Evolutionary conservation across 257 asterid species (phyloP).

Genomic region (Nicotiana benthamiana): DNA sequence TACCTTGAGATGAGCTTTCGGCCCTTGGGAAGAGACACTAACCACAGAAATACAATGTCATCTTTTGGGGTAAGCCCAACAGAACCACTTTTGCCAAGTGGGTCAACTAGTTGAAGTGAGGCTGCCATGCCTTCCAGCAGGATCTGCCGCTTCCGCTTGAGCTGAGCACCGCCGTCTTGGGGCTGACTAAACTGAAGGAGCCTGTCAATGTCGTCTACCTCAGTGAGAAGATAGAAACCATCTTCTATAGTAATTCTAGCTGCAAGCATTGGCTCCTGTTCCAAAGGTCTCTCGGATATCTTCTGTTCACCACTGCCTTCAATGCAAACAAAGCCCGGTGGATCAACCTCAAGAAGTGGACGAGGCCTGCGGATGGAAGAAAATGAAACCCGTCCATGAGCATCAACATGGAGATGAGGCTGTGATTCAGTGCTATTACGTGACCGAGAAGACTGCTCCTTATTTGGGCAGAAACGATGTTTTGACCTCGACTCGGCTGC

Average conservation of each 20-base stretch:
- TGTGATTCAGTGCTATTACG: constrained; percentile 17
- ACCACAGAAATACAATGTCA: constrained; percentile 37
- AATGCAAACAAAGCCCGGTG: constrained; percentile 11
- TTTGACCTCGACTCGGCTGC: constrained; percentile 14
- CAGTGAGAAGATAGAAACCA: constrained; percentile 24
- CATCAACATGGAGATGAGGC: constrained; percentile 30
- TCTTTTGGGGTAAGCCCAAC: constrained; percentile 29
- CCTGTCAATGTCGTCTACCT: constrained; percentile 29
- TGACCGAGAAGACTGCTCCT: constrained; percentile 16
- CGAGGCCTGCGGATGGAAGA: constrained; percentile 28
- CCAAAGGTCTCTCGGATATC: constrained; percentile 18
- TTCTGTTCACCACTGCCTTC: constrained; percentile 14
- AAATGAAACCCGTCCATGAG: constrained; percentile 24
- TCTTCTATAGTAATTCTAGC: constrained; percentile 29
- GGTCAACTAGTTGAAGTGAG: constrained; percentile 44
- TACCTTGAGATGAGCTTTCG: constrained; percentile 35
- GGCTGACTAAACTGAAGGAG: constrained; percentile 20
- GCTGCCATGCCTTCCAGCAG: constrained; percentile 45
- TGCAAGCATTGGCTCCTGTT: constrained; percentile 28
- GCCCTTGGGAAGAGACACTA: constrained; percentile 41
- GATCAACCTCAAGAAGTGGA: constrained; percentile 28
- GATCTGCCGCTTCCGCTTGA: constrained; percentile 34
- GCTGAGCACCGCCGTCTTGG: constrained; percentile 33
- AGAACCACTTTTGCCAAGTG: constrained; percentile 36
- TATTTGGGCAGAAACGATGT: constrained; percentile 19